Base-by-base conservation (phyloP, 2,329 filamentous ascomycete species). In the Neopestalotiopsis sp. region DNA sequence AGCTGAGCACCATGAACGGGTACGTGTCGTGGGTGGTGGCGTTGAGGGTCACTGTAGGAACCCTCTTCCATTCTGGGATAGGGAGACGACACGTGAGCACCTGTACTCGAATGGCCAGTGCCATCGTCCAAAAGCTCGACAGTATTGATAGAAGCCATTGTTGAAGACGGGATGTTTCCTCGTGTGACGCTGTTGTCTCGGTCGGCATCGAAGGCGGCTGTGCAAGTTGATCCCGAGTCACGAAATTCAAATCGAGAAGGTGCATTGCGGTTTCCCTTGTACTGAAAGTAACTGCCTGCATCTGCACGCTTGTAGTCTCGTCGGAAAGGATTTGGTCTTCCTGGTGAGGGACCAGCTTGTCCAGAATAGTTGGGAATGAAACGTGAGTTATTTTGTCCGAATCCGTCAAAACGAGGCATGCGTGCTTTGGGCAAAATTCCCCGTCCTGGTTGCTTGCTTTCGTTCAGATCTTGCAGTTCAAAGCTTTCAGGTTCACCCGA, bases 241-340 rank as follows among this genome's bases (percentile, higher is more conserved):
- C 77, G 74, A 45, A 79, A 79, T 0, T 75, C 74, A 56, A 76
- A 78, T 17, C 73, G 74, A 1, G 74, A 72, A 10, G 70, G 71
- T 6, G 68, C 70, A n/a, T 70, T 71, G 4, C 69, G 42, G 7
- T 71, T 70, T 24, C 71, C 49, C 13, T 72, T 69, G 60, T 68
- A 71, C 6, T 56, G 38, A 10, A 78, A 72, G 20, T 73, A 72
- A 1, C 63, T 71, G 6, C 68, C 65, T 4, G 28, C 24, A 17
- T 71, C 67, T 0, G 67, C 69, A 9, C 67, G 68, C 20, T 65
- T 67, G 20, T 68, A 70, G 7, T 52, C 65, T 4, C 62, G 30
- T 40, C 69, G 68, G 38, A 73, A 75, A 0, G 75, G 74, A 17
- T 77, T 75, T 4, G 64, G 67, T 6, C 63, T 40, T 60, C 38